These are phyloP conservation scores for Gyrodon lividus DNA, from an alignment of 768 basidiomycete genomes.

Conservation along the genomic window DNA sequence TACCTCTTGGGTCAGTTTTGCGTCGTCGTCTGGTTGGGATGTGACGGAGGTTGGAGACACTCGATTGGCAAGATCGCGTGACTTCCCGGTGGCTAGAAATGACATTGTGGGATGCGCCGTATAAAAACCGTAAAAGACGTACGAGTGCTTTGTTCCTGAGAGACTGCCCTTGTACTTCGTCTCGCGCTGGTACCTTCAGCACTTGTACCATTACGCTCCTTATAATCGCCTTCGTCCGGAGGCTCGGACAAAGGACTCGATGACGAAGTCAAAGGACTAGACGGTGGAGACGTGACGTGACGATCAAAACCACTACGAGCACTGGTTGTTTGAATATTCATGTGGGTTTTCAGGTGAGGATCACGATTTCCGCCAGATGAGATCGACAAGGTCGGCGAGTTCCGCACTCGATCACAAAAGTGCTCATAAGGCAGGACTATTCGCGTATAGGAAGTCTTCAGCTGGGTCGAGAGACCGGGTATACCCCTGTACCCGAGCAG, in stretches of 20 bases:
- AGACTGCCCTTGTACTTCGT: constrained; percentile 50
- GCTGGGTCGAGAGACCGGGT: constrained; percentile 79
- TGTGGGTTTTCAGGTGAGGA: constrained; percentile 55
- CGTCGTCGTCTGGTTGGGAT: constrained; percentile 35
- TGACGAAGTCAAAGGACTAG: constrained; percentile 72
- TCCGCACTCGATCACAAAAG: constrained; percentile 75
- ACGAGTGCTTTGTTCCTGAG: constrained; percentile 50
- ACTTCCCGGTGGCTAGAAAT: constrained; percentile 36
- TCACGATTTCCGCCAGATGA: constrained; percentile 40
- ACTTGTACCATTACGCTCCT: constrained; percentile 48
- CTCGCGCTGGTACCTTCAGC: constrained; percentile 42
- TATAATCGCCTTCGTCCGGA: constrained; percentile 70
- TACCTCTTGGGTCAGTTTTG: constrained; percentile 55
- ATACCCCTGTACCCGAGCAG: constrained; percentile 80
- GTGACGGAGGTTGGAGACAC: constrained; percentile 21
- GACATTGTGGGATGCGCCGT: constrained; percentile 10
- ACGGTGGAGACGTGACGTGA: constrained; percentile 59
- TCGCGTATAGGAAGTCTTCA: constrained; percentile 85
- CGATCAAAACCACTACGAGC: constrained; percentile 39
- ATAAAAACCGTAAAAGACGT: constrained; percentile 12
- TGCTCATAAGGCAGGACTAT: constrained; percentile 97
- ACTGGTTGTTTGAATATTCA: constrained; percentile 42
- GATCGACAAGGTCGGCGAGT: constrained; percentile 51
- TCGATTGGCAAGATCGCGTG: constrained; percentile 20
- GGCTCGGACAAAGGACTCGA: constrained; percentile 81